Percentiles rank a stretch among this genome's conserved stretches.
Evolutionary conservation across 2,329 filamentous ascomycete species (phyloP).

Genomic region (Aspergillus texensis): DNA sequence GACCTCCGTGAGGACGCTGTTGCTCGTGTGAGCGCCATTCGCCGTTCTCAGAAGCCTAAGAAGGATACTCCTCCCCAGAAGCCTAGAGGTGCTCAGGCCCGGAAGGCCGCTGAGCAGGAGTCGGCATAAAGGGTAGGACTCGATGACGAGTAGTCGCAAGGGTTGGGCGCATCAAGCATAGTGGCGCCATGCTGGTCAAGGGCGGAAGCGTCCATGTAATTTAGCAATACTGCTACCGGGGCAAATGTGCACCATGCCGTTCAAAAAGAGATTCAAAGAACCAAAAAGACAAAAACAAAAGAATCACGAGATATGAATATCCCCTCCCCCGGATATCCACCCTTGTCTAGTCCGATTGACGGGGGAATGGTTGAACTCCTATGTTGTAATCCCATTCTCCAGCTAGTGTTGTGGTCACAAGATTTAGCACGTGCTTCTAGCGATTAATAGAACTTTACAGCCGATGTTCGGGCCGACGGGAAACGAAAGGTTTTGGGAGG

Average conservation of each 20-base stretch:
- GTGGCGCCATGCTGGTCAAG: conserved; percentile 29
- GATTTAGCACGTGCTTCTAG: not conserved
- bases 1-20: conserved; percentile 79
- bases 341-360: not conserved
- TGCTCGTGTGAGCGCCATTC: conserved; percentile 83
- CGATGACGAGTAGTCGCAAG: conserved; percentile 12
- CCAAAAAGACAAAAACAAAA: conserved; percentile 16
- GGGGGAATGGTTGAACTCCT: not conserved
- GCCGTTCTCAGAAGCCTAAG: conserved; percentile 73
- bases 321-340: not conserved
- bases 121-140: conserved; percentile 34
- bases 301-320: conserved; percentile 1
- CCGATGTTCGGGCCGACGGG: conserved; percentile 32
- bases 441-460: conserved; percentile 5
- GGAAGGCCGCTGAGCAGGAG: conserved; percentile 61
- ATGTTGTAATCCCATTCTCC: not conserved
- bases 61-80: conserved; percentile 76
- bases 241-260: conserved; percentile 16
- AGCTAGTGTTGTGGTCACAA: not conserved
- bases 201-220: conserved; percentile 34
- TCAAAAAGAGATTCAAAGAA: conserved; percentile 17
- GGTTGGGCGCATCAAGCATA: conserved; percentile 18
- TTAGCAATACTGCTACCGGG: conserved; percentile 28
- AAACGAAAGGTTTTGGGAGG: conserved; percentile 9
- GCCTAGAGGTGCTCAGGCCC: conserved; percentile 76